Base-by-base conservation (phyloP, 176 grass and related monocot genomes). In the Phoenix roebelenii region DNA sequence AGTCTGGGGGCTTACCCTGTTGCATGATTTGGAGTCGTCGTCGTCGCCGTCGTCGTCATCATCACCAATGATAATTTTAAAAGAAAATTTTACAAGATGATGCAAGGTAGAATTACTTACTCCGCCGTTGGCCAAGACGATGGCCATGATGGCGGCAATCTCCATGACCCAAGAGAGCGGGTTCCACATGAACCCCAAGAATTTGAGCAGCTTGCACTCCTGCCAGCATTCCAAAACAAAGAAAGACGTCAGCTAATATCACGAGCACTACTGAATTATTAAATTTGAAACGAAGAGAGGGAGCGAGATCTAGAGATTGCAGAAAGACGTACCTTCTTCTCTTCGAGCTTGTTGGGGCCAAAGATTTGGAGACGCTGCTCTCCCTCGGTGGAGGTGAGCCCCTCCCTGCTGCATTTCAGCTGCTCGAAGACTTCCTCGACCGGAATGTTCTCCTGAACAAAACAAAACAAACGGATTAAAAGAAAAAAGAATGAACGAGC, bases 141-240 rank as follows among this genome's bases (percentile, higher is more conserved):
- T 95, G 25, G 90, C 90, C 90, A 95, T 95, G 74, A 95, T 61
- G 17, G 90, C 90, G 5, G 90, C 90, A 49, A 65, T 49, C 70
- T 95, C 90, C 90, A 95, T 95, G 49, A 95, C 90, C 90, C 90
- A 95, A 0, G 90, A 95, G 1, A 95, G 85, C 15, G 90, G 85
- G 64, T 95, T 95, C 90, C 90, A 95, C 90, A 95, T 95, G 82
- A 95, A 95, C 0, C 90, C 90, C 3, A 89, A 60, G 74, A 95
- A 95, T 77, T 95, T 95, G 73, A 95, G 90, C 23, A 95, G 44
- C 77, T 95, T 95, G 86, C n/a, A 86, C 70, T 89, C 90, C 63
- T 80, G 22, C 52, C 61, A 18, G 24, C 61, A 53, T 29, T 44
- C 35, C 10, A 44, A 44, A 77, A 52, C 50, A 74, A 48, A 51